phyloP scores from a whole-genome alignment of 495 filamentous ascomycete species.

The Aspergillus heteromorphus region DNA sequence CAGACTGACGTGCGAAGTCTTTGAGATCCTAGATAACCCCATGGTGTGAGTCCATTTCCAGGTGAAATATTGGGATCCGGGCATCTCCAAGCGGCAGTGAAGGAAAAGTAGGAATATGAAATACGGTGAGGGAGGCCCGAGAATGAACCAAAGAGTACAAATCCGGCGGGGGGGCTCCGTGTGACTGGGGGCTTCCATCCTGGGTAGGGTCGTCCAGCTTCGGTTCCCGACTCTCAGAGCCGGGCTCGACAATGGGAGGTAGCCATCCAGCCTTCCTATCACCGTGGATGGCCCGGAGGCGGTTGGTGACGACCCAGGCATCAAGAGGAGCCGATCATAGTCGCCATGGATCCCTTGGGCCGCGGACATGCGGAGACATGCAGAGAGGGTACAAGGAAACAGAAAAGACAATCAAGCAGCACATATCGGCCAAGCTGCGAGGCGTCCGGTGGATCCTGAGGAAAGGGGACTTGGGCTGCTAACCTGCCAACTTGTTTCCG shows the following conservation, averaged over 20 bases:
- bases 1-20: constrained; percentile 97
- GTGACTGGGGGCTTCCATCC: constrained; percentile 5
- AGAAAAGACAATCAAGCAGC: constrained; percentile 12
- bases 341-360: neutral
- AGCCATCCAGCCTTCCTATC: neutral
- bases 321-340: constrained; percentile 15
- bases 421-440: constrained; percentile 12
- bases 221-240: neutral
- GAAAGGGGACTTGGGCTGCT: constrained; percentile 64
- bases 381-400: constrained; percentile 21
- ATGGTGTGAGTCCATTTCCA: constrained; percentile 40
- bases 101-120: constrained; percentile 1
- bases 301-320: neutral
- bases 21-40: constrained; percentile 77
- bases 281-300: neutral
- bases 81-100: constrained; percentile 14
- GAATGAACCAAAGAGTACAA: constrained; percentile 1
- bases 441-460: constrained; percentile 33
- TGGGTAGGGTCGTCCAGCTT: neutral
- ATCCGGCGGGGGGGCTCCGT: constrained; percentile 4
- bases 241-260: neutral
- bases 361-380: neutral
- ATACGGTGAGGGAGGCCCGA: constrained; percentile 1
- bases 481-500: constrained; percentile 99
- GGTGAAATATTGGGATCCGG: constrained; percentile 28